Percentiles rank a stretch among this genome's conserved stretches.
Evolutionary conservation across 78 protist species (phyloP).

Genomic region (Protostelium mycophagum): DNA sequence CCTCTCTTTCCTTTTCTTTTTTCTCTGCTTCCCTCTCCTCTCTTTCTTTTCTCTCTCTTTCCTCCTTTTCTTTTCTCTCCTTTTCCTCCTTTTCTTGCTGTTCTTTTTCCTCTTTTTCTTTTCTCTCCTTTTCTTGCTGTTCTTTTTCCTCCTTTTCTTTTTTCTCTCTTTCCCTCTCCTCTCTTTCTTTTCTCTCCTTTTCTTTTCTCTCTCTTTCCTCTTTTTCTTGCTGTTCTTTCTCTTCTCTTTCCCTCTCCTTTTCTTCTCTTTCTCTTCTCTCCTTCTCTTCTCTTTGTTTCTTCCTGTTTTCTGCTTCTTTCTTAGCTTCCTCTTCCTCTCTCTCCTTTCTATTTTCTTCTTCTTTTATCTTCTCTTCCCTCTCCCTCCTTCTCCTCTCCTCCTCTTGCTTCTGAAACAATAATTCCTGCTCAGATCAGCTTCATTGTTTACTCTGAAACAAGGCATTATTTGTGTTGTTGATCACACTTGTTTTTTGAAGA

Average conservation of each 20-base stretch:
- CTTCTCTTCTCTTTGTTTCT: constrained; percentile 12
- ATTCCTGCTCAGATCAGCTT: neutral
- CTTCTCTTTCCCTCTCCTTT: constrained; percentile 24
- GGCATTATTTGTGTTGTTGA: no score
- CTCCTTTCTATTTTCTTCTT: neutral
- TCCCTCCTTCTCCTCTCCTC: neutral
- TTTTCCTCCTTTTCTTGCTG: constrained; percentile 9
- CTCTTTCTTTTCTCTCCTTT: neutral
- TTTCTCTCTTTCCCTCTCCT: neutral
- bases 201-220: neutral
- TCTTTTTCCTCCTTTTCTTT: constrained; percentile 15
- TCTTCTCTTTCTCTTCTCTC: constrained; percentile 22
- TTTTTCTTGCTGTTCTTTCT: neutral
- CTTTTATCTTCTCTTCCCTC: neutral
- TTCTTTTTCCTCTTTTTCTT: constrained; percentile 1
- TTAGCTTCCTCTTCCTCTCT: neutral
- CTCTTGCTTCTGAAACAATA: neutral
- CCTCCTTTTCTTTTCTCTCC: constrained; percentile 10
- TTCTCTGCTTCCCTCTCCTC: neutral
- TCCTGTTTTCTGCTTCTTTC: neutral
- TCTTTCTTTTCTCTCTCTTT: neutral
- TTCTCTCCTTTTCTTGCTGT: constrained; percentile 7
- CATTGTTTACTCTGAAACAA: neutral
- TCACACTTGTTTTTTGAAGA: no score
- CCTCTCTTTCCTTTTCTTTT: neutral